Base-by-base conservation (phyloP, 2,329 filamentous ascomycete species). In the Beauveria bassiana region DNA sequence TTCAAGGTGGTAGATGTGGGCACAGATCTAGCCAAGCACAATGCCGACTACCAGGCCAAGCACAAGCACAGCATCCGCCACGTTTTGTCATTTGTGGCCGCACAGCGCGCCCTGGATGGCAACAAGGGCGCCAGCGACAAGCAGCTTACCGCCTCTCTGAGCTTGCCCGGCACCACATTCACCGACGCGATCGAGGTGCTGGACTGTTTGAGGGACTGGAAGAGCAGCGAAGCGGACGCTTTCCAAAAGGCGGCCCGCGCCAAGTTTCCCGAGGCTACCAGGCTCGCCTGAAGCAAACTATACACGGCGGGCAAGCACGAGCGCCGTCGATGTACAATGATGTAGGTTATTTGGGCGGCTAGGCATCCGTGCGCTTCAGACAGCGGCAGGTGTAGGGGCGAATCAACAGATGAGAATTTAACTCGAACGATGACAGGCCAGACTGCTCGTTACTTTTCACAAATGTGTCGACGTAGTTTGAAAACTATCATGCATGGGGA, bases 31-130 rank as follows among this genome's bases (percentile, higher is more conserved):
- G 76, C 80, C 53, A 78, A 84, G 66, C 83, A 81, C 75, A 93
- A 93, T 72, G 78, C 86, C 45, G 81, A 84, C 24, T 93, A 86
- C 72, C 73, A 86, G 20, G 71, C 80, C 47, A 79, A 82, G 66
- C 81, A 93, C 76, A 83, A 84, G 66, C 72, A 80, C 61, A 89
- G 85, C 71, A 77, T 84, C 6, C 65, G 77, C 18, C 85, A 91
- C 69, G 77, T 87, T 3, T 82, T 90, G 61, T 81, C 87, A 2
- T 86, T 80, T 42, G 80, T 90, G 60, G 81, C 81, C 61, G 81
- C 81, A 26, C 82, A 83, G 64, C 80, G 81, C 63, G 67, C 85
- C 1, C 75, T 93, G 20, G 83, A 85, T 14, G 82, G 81, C 50
- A 80, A 84, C 40, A 79, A 82, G 68, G 68, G 76, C 2, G 77